These are phyloP conservation scores for Xylaria sp. DNA, from an alignment of 2,329 filamentous ascomycete genomes.

Conservation along the genomic window DNA sequence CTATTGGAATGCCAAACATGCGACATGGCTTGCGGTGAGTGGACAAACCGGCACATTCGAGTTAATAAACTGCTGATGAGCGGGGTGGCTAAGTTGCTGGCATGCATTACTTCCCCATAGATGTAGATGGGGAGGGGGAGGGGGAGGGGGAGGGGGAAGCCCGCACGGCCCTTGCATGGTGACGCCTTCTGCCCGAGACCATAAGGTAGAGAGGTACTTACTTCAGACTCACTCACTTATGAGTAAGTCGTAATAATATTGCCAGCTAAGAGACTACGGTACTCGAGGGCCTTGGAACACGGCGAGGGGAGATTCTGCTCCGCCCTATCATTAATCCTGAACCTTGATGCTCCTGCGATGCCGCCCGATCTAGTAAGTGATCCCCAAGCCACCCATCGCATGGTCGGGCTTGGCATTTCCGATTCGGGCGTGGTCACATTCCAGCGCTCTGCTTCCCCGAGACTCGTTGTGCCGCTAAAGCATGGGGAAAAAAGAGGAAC, in stretches of 20 bases:
- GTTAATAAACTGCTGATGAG: not conserved
- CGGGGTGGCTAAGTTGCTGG: not conserved
- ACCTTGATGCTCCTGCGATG: not conserved
- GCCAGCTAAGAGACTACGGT: not conserved
- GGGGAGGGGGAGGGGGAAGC: too few relatives aligned
- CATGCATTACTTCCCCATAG: not conserved
- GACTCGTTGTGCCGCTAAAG: slow-evolving; percentile 1
- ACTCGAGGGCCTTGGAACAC: not conserved
- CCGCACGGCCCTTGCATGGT: not conserved
- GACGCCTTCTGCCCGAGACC: too few relatives aligned
- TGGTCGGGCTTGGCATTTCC: slow-evolving; percentile 10
- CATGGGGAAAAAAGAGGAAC: slow-evolving; percentile 16
- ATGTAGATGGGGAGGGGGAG: too few relatives aligned
- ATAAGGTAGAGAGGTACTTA: too few relatives aligned
- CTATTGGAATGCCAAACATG: too few relatives aligned
- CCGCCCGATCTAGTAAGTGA: slow-evolving; percentile 10
- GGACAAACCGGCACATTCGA: not conserved
- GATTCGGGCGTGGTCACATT: slow-evolving; percentile 5
- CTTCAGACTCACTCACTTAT: too few relatives aligned
- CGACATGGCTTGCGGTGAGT: not conserved
- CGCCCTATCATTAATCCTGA: not conserved
- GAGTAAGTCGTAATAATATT: too few relatives aligned
- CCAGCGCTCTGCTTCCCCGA: not conserved
- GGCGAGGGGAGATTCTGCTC: too few relatives aligned
- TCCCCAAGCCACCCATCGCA: not conserved